Conservation (phyloP, 176 grass and related monocot species). For the maize (Zea mays) region Zm-B73-REFERENCE-NAM-5.0 NC_050096.1:17041501-17042000, state of each 20-base stretch:
- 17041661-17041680: too few species aligned
- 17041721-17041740: neutral
- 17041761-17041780: neutral
- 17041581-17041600: neutral
- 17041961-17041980: slow-evolving; percentile 43
- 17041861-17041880: neutral
- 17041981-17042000: neutral
- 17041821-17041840: neutral
- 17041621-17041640: neutral
- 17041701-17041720: slow-evolving; percentile 1
- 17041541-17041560: neutral
- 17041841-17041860: neutral
- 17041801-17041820: neutral
- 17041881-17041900: neutral
- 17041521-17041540: slow-evolving; percentile 5
- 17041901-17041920: slow-evolving; percentile 11
- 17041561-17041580: neutral
- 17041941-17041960: slow-evolving; percentile 8
- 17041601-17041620: neutral
- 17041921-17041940: neutral
- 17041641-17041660: neutral
- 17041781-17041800: neutral
- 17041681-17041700: neutral
- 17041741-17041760: neutral
- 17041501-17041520: neutral